Conservation (phyloP, 116 monocot species). For the Trichopus zeylanicus region DNA sequence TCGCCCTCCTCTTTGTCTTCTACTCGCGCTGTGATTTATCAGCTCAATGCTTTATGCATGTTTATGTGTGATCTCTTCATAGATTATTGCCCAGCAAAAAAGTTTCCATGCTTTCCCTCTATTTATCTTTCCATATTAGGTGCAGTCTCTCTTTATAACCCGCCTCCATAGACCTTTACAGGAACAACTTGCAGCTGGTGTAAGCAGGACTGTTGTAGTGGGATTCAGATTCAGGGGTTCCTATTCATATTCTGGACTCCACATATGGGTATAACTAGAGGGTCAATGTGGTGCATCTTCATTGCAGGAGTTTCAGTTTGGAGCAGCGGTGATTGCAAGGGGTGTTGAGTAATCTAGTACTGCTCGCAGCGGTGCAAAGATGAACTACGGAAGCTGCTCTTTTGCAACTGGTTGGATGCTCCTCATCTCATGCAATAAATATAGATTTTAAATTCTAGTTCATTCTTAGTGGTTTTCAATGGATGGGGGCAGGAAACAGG, state of each 20-base stretch:
- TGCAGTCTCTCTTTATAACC: slow-evolving; percentile 2
- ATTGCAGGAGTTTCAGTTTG: slow-evolving; percentile 5
- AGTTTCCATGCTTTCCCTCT: slow-evolving; percentile 4
- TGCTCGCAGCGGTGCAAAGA: background rate
- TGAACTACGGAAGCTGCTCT: slow-evolving; percentile 11
- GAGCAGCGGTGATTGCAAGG: background rate
- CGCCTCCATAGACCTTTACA: background rate
- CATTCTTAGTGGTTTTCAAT: background rate
- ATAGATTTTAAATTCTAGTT: background rate
- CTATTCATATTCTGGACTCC: slow-evolving; percentile 1
- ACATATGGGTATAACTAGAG: slow-evolving; percentile 7
- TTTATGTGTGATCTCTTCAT: background rate
- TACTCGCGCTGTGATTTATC: no score
- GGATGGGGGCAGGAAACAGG: slow-evolving; percentile 14
- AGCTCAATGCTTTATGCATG: background rate
- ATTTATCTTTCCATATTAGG: slow-evolving; percentile 4
- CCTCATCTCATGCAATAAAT: background rate
- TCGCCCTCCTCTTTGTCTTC: slow-evolving; percentile 1
- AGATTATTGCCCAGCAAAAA: background rate
- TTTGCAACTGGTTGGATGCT: background rate
- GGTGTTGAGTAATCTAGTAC: background rate
- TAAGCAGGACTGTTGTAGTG: background rate
- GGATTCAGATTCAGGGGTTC: slow-evolving; percentile 8
- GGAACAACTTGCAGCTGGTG: background rate
- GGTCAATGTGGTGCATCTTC: slow-evolving; percentile 5